Percentiles rank a stretch among this genome's conserved stretches.
These are phyloP conservation scores for Boletus pseudopeckii DNA, from an alignment of 768 basidiomycete species.

Conservation along the genomic window DNA sequence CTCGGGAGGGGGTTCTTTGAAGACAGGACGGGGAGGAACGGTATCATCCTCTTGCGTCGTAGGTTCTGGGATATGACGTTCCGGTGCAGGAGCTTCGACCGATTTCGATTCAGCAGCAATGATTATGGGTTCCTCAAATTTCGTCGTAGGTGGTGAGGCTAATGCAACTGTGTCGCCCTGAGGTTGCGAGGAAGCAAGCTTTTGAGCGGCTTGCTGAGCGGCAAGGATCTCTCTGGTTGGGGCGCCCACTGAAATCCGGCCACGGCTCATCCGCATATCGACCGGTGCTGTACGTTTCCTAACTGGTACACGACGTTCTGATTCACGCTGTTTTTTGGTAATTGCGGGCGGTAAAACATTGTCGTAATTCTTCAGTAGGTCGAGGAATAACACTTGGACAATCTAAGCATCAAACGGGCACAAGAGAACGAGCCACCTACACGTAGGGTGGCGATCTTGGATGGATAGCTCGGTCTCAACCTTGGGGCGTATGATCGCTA, in stretches of 20 bases:
- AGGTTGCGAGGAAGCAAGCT: slow-evolving; percentile 36
- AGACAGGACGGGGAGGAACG: slow-evolving; percentile 40
- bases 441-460: slow-evolving; percentile 83
- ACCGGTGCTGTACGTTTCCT: slow-evolving; percentile 85
- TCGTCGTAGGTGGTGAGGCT: slow-evolving; percentile 10
- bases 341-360: slow-evolving; percentile 78
- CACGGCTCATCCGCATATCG: slow-evolving; percentile 85
- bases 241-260: slow-evolving; percentile 66
- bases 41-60: slow-evolving; percentile 12
- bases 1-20: slow-evolving; percentile 60
- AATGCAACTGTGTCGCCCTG: slow-evolving; percentile 14
- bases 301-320: slow-evolving; percentile 77
- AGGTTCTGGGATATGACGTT: slow-evolving; percentile 1
- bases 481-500: slow-evolving; percentile 81
- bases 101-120: slow-evolving; percentile 16
- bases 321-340: slow-evolving; percentile 80
- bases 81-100: slow-evolving; percentile 2
- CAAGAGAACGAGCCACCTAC: slow-evolving; percentile 39
- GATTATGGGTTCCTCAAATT: slow-evolving; percentile 20
- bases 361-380: slow-evolving; percentile 74
- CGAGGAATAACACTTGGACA: slow-evolving; percentile 71
- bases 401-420: not conserved
- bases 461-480: slow-evolving; percentile 80
- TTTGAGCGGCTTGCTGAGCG: slow-evolving; percentile 63
- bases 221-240: slow-evolving; percentile 70